phyloP scores from a whole-genome alignment of 2,329 filamentous ascomycete genomes.

The Trichoderma sp. region DNA sequence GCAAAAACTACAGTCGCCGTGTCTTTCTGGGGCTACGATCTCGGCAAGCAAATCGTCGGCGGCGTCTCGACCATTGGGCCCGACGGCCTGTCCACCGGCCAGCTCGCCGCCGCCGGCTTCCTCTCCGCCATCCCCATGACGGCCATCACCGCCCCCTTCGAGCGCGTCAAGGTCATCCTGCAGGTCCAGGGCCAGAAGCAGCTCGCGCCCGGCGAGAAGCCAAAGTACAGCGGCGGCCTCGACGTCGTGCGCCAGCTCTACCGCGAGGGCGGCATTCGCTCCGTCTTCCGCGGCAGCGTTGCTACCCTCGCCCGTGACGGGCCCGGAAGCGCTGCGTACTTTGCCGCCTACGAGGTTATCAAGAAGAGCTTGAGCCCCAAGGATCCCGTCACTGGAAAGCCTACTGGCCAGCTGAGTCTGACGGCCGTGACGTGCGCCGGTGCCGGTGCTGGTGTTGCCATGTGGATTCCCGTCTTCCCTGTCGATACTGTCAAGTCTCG shows the following conservation, averaged over 20 bases:
- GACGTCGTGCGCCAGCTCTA: conserved; percentile 95
- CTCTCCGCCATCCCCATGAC: conserved; percentile 98
- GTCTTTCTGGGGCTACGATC: conserved; percentile 84
- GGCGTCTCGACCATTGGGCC: conserved; percentile 62
- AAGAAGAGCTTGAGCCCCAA: conserved; percentile 84
- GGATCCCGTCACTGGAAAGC: conserved; percentile 69
- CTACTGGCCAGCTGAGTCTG: conserved; percentile 75
- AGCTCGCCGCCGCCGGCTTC: conserved; percentile 90
- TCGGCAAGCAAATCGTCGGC: conserved; percentile 86
- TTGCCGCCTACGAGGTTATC: conserved; percentile 94
- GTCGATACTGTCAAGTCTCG: conserved; percentile 95
- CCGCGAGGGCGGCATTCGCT: conserved; percentile 82
- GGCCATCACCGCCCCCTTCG: conserved; percentile 95
- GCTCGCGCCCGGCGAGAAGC: conserved; percentile 85
- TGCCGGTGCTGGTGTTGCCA: conserved; percentile 87
- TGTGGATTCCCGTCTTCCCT: conserved; percentile 99
- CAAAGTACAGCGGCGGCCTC: conserved; percentile 79
- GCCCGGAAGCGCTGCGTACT: conserved; percentile 91
- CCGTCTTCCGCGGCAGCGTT: conserved; percentile 84
- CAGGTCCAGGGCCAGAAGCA: conserved; percentile 95
- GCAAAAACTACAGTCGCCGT: conserved; percentile 55
- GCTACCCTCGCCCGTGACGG: conserved; percentile 94
- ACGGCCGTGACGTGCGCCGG: conserved; percentile 82
- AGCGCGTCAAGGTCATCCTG: conserved; percentile 97
- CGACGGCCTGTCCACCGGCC: conserved; percentile 75